Base-by-base conservation (phyloP, 306 rosid genomes). In the Alnus glutinosa region DNA sequence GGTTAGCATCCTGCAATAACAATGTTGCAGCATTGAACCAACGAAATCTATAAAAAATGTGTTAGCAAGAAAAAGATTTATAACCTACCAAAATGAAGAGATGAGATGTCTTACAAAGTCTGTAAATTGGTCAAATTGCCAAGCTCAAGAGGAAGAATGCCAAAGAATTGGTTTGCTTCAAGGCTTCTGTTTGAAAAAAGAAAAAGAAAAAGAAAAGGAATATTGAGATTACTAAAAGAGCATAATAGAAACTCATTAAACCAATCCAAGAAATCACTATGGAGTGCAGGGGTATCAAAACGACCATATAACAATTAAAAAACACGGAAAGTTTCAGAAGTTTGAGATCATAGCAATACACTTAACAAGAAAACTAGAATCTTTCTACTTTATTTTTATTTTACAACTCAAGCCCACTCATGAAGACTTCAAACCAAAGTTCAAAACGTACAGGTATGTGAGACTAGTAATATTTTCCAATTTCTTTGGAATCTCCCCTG, bases 81-180 rank as follows among this genome's bases (percentile, higher is more conserved):
- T 57, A 74, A 32, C 4, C 54, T 0, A 7, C 55, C 34, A 68
- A 61, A 78, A 42, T 55, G 71, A 48, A 83, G 74, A 70, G 47
- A 76, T 51, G 18, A 68, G 70, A 77, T 77, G 74, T 55, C 89
- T 88, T 85, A 94, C 98, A 94, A 76, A 78, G 54, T 19, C 66
- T 83, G 80, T 84, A 92, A 82, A 87, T 87, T 87, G 79, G 72
- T 28, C 55, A 94, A 82, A 77, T 61, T 82, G 75, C 97, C 98
- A 47, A 94, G 93, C 77, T 90, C 80, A 76, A 85, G 78, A 62
- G 97, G 97, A 73, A 92, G 76, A 73, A 51, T 64, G 55, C 98
- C 98, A 19, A 86, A 85, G 77, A 92, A 91, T 73, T 85, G 92
- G 83, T 94, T 94, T 66, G 88, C 86, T 89, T 89, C 98, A 80